A percentile compares a stretch with the other conserved stretches of the same genome.
Evolutionary conservation across 345 rosid species (phyloP).

Genomic region (Aquilaria malaccensis): DNA sequence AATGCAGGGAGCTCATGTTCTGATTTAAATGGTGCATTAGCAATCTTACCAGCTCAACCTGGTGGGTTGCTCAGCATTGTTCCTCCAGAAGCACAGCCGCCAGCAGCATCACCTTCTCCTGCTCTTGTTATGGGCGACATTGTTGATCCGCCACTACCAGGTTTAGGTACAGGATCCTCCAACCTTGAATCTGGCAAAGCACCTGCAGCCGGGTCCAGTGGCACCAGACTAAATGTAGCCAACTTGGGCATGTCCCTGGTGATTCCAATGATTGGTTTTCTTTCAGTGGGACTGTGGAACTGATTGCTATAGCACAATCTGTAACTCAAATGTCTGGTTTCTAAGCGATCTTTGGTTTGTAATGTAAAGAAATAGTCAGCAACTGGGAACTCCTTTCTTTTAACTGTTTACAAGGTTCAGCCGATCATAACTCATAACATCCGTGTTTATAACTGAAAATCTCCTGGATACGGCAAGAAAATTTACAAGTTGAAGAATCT

Average conservation of each 20-base stretch:
- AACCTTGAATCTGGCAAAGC: slow-evolving; percentile 14
- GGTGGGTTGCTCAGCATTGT: slow-evolving; percentile 34
- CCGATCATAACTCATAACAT: no score
- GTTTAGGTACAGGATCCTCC: slow-evolving; percentile 16
- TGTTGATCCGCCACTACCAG: slow-evolving; percentile 74
- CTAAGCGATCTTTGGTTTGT: no score
- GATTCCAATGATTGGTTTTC: slow-evolving; percentile 25
- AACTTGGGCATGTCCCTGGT: slow-evolving; percentile 26
- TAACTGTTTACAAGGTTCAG: no score
- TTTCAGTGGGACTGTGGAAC: slow-evolving; percentile 14
- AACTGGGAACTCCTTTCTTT: no score
- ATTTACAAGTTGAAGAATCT: no score
- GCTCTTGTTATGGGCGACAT: slow-evolving; percentile 41
- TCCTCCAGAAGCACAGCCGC: slow-evolving; percentile 20
- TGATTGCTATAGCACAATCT: background rate
- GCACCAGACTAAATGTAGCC: slow-evolving; percentile 16
- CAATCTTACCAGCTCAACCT: slow-evolving; percentile 46
- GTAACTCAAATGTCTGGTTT: no score
- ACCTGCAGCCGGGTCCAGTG: slow-evolving; percentile 21
- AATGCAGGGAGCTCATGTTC: slow-evolving; percentile 60
- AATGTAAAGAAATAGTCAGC: no score
- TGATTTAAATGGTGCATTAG: slow-evolving; percentile 22
- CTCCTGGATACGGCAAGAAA: no score
- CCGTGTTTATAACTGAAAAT: no score
- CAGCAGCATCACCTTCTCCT: slow-evolving; percentile 37